Percentiles rank a stretch among this genome's conserved stretches.
These are phyloP conservation scores for Gossypium davidsonii DNA, from an alignment of 441 rosid species.

Conservation along the genomic window DNA sequence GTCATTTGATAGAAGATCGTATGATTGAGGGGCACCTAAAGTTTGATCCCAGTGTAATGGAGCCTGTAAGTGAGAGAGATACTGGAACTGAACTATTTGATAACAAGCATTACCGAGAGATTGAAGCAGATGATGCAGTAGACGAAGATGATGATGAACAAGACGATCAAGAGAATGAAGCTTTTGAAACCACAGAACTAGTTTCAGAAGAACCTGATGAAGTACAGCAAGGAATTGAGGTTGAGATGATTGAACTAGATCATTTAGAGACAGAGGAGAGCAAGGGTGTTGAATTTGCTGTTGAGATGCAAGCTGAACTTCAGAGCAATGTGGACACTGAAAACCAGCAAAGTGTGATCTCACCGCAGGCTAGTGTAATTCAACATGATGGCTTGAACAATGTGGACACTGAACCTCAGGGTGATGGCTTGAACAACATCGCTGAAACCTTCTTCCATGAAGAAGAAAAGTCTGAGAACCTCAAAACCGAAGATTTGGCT, in stretches of 20 bases:
- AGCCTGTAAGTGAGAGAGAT: slow-evolving; percentile 10
- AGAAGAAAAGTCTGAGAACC: slow-evolving; percentile 17
- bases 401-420: slow-evolving; percentile 11
- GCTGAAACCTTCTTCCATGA: slow-evolving; percentile 7
- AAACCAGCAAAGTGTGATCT: slow-evolving; percentile 11
- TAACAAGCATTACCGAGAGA: slow-evolving; percentile 14
- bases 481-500: slow-evolving; percentile 7
- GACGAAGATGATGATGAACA: slow-evolving; percentile 22
- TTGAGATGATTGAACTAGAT: slow-evolving; percentile 1
- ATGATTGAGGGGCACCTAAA: slow-evolving; percentile 22
- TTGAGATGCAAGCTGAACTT: background rate
- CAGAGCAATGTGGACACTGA: slow-evolving; percentile 7
- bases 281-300: slow-evolving; percentile 15
- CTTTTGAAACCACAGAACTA: slow-evolving; percentile 13
- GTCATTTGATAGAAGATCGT: slow-evolving; percentile 33
- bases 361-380: slow-evolving; percentile 12
- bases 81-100: slow-evolving; percentile 2
- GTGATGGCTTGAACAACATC: background rate
- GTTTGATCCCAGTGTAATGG: slow-evolving; percentile 21
- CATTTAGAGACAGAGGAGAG: slow-evolving; percentile 10
- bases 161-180: slow-evolving; percentile 8
- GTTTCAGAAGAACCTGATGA: slow-evolving; percentile 25
- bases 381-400: slow-evolving; percentile 15
- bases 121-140: slow-evolving; percentile 20
- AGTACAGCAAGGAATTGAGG: background rate